Percentiles rank a stretch among this genome's conserved stretches.
Conservation (phyloP, 2,329 filamentous ascomycete species). For the Periconia digitata region DNA sequence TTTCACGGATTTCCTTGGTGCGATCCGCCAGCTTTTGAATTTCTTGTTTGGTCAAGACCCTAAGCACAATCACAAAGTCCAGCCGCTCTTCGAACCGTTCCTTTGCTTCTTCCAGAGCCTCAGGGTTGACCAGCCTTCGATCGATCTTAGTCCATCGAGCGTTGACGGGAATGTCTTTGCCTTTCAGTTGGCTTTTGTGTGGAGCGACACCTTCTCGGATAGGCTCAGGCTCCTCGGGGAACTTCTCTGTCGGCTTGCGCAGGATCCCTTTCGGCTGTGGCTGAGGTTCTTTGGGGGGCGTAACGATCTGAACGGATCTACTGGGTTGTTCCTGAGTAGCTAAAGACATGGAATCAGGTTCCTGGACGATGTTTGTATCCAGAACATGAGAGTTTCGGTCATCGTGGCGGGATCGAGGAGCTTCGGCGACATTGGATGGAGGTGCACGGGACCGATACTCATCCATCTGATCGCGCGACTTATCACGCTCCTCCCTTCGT, state of each 20-base stretch:
- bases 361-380: constrained; percentile 33
- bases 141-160: constrained; percentile 94
- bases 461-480: constrained; percentile 28
- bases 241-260: constrained; percentile 77
- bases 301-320: constrained; percentile 61
- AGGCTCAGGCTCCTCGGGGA: constrained; percentile 82
- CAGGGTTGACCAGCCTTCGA: constrained; percentile 83
- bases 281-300: constrained; percentile 69
- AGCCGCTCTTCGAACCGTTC: constrained; percentile 91
- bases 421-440: constrained; percentile 20
- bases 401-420: constrained; percentile 26
- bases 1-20: constrained; percentile 74
- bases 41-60: constrained; percentile 84
- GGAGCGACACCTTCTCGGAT: constrained; percentile 89
- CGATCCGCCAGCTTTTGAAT: constrained; percentile 84
- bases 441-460: constrained; percentile 24
- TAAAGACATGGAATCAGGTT: constrained; percentile 28
- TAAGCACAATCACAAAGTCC: constrained; percentile 89
- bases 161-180: constrained; percentile 68
- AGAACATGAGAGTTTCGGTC: constrained; percentile 33
- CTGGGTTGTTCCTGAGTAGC: constrained; percentile 19
- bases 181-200: constrained; percentile 80
- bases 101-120: constrained; percentile 81
- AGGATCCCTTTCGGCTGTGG: constrained; percentile 75
- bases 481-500: constrained; percentile 36